Evolutionary conservation across 495 filamentous ascomycete genomes (phyloP).

Genomic region (Evansstolkia leycettana): DNA sequence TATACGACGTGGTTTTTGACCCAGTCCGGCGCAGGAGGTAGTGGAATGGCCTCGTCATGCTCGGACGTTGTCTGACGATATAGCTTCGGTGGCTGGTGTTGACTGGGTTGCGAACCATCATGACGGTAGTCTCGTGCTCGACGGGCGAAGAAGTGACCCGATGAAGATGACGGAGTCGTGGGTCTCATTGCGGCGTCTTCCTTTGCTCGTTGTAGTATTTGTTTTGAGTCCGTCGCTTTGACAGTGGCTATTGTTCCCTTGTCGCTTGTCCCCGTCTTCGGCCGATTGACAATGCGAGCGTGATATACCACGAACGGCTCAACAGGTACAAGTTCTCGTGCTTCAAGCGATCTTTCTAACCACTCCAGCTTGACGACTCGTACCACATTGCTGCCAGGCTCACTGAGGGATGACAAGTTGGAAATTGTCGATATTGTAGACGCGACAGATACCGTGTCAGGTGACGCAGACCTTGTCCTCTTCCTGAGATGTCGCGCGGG

Average conservation of each 20-base stretch:
- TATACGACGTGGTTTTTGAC: slow-evolving; percentile 53
- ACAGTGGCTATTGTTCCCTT: no score
- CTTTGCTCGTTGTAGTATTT: slow-evolving; percentile 42
- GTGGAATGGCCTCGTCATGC: slow-evolving; percentile 38
- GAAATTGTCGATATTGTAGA: background rate
- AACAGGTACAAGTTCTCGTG: slow-evolving; percentile 40
- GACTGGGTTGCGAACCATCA: slow-evolving; percentile 3
- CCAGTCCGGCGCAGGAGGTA: slow-evolving; percentile 58
- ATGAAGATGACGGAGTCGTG: slow-evolving; percentile 3
- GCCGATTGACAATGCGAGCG: slow-evolving; percentile 22
- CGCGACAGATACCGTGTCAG: background rate
- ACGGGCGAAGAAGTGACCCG: slow-evolving; percentile 4
- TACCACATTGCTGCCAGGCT: slow-evolving; percentile 25
- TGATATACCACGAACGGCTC: slow-evolving; percentile 56
- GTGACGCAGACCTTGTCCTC: background rate
- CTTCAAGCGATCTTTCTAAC: slow-evolving; percentile 51
- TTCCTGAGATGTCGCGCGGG: slow-evolving; percentile 3
- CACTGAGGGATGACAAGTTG: no score
- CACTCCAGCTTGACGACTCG: slow-evolving; percentile 66
- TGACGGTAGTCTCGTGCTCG: slow-evolving; percentile 10
- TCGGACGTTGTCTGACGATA: slow-evolving; percentile 62
- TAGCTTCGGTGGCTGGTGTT: slow-evolving; percentile 29
- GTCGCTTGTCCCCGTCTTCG: background rate
- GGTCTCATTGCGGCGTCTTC: slow-evolving; percentile 25
- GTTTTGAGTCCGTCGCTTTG: background rate